A percentile compares a stretch with the other conserved stretches of the same genome.
These are phyloP conservation scores for Diplodia seriata DNA, from an alignment of 2,329 filamentous ascomycete species.

Conservation along the genomic window DNA sequence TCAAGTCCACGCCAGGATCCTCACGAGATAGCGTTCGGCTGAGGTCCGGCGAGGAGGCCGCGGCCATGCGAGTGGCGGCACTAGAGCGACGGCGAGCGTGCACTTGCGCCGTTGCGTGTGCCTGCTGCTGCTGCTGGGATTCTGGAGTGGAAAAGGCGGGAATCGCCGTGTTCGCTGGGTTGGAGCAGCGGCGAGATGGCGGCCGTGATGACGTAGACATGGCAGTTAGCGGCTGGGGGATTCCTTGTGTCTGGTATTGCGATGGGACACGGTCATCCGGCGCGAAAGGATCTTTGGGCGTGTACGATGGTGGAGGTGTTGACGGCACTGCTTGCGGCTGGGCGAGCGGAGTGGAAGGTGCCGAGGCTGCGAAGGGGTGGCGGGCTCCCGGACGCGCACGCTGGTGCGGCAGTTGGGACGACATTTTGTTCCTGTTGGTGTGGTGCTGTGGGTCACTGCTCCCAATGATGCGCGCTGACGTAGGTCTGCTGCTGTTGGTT, in stretches of 20 bases:
- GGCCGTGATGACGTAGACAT: background rate
- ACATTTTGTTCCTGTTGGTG: background rate
- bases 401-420: constrained; percentile 15
- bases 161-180: constrained; percentile 3
- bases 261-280: constrained; percentile 5
- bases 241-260: background rate
- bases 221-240: background rate
- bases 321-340: constrained; percentile 32
- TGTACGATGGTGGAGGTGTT: constrained; percentile 28
- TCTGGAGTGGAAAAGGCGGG: background rate
- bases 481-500: background rate
- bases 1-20: background rate
- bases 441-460: background rate
- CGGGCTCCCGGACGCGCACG: constrained; percentile 25
- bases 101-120: background rate
- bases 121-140: constrained; percentile 2
- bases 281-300: constrained; percentile 22
- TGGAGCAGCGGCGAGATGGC: background rate
- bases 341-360: constrained; percentile 30
- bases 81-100: constrained; percentile 8
- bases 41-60: constrained; percentile 10
- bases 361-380: constrained; percentile 30
- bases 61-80: constrained; percentile 7
- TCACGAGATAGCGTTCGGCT: constrained; percentile 7
- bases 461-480: background rate